Evolutionary conservation across 768 basidiomycete genomes (phyloP).

Genomic region (Termitomyces sp.): DNA sequence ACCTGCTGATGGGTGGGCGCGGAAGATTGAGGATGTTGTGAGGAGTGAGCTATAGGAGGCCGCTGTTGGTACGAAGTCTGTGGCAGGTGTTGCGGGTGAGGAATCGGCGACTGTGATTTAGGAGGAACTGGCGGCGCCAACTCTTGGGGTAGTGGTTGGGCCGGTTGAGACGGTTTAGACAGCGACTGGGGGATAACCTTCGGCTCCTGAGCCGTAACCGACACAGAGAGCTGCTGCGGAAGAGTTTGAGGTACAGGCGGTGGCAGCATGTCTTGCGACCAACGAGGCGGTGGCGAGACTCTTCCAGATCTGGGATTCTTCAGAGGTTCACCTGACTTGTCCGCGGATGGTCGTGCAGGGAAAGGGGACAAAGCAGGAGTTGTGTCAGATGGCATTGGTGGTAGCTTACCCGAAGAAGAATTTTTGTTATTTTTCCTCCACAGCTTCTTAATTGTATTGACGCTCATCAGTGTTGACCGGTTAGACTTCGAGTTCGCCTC

Average conservation of each 20-base stretch:
- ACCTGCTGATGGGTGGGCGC: constrained; percentile 2
- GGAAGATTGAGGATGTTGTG: not conserved
- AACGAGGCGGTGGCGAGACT: constrained; percentile 19
- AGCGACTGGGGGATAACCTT: not conserved
- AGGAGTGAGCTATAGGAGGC: not conserved
- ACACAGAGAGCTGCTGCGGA: constrained; percentile 13
- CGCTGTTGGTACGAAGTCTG: not conserved
- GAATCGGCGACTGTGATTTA: not conserved
- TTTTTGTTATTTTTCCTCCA: constrained; percentile 73
- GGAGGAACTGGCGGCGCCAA: constrained; percentile 1
- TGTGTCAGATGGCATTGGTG: constrained; percentile 32
- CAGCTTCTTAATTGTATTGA: constrained; percentile 67
- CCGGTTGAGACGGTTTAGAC: not conserved
- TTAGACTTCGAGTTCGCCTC: constrained; percentile 28
- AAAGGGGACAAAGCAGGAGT: constrained; percentile 27
- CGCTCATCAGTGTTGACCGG: constrained; percentile 58
- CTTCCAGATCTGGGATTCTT: constrained; percentile 19
- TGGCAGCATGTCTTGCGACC: constrained; percentile 19
- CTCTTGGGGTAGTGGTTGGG: not conserved
- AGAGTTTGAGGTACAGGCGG: constrained; percentile 13
- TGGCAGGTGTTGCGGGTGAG: not conserved
- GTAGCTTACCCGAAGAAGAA: constrained; percentile 39
- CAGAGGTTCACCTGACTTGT: constrained; percentile 32
- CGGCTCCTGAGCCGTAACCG: not conserved
- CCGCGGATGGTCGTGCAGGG: constrained; percentile 30